Base-by-base conservation (phyloP, 306 rosid genomes). In the Fragaria vesca region DNA sequence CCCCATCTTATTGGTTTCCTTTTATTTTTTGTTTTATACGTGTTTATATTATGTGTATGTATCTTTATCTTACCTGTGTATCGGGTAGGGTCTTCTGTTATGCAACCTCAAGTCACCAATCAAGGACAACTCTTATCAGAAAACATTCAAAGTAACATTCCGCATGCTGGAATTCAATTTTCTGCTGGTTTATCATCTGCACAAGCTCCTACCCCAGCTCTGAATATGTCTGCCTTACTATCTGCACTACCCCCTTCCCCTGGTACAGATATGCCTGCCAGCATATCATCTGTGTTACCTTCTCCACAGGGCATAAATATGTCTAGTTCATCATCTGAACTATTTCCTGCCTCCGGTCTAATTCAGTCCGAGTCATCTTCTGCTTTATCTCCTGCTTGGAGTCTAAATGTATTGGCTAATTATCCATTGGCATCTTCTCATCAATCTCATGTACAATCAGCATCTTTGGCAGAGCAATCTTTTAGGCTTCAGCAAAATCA, bases 351-450 rank as follows among this genome's bases (percentile, higher is more conserved):
- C 4, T 54, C 0, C 12, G 58, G 58, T 20, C 1, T 18, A 52
- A 4, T 2, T 6, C 54, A 4, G 21, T 57, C 63, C 2, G 63
- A 21, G 15, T 10, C 15, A 21, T 21, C 30, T 21, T 10, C 63
- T 9, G 13, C 13, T 57, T 57, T 57, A 21, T 5, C 30, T n/a
- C 30, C 63, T n/a, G 30, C 15, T 12, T 21, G 26, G 11, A 21
- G 28, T 57, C 15, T 10, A 57, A 11, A 21, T 9, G 12, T 21
- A 57, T 57, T n/a, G 63, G 16, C 90, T 48, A 89, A 84, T 77
- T 77, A 91, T 68, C 97, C 89, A 79, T 74, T 90, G 84, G 93
- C 85, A 83, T 83, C 94, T 70, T 86, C 98, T 58, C 97, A 88
- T 88, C 93, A 90, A 86, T 76, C 93, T 78, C 84, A 78, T 80